phyloP scores from a whole-genome alignment of 441 rosid genomes.

The Populus hybrid region DNA sequence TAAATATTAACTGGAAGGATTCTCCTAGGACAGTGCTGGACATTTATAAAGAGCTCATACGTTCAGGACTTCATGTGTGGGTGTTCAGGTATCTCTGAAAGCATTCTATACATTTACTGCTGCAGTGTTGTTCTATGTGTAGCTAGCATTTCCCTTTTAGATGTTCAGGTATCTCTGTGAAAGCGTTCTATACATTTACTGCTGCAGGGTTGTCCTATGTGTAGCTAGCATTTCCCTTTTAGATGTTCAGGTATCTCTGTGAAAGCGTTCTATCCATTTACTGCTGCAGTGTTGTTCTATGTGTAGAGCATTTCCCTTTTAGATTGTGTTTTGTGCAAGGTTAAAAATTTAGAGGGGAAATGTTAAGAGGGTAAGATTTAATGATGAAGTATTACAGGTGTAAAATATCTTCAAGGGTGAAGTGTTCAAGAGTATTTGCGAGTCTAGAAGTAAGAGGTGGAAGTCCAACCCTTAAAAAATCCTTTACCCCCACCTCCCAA shows the following conservation, averaged over 20 bases:
- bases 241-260: too few relatives aligned
- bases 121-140: neutral
- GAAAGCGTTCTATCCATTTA: too few relatives aligned
- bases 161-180: constrained; percentile 61
- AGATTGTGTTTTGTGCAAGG: neutral
- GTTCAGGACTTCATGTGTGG: constrained; percentile 79
- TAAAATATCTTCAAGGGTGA: neutral
- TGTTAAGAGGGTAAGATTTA: neutral
- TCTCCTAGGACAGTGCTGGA: constrained; percentile 65
- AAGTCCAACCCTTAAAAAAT: neutral
- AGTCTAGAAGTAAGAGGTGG: too few relatives aligned
- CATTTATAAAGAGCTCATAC: constrained; percentile 72
- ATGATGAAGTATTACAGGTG: neutral
- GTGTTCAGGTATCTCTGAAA: constrained; percentile 62
- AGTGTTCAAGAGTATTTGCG: neutral
- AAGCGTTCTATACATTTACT: neutral
- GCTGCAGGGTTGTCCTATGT: neutral
- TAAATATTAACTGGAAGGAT: constrained; percentile 63
- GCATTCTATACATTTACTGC: neutral
- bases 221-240: too few relatives aligned
- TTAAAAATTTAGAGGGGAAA: neutral
- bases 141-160: neutral
- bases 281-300: too few relatives aligned
- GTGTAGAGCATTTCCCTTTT: neutral
- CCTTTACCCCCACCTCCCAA: neutral